These are phyloP conservation scores for Penstemon barbatus DNA, from an alignment of 257 asterid species.

Conservation along the genomic window DNA sequence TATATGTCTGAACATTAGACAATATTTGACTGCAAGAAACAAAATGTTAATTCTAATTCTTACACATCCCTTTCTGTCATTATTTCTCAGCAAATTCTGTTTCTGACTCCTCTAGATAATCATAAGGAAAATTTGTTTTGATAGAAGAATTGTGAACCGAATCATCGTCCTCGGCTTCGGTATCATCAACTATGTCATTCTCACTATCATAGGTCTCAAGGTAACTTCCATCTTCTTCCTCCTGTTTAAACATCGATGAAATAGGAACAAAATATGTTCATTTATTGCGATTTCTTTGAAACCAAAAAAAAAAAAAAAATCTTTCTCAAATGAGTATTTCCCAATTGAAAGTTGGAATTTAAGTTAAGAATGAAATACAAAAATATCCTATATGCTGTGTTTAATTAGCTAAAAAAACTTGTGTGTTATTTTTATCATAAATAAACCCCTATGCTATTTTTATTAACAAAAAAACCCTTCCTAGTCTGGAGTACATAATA, in stretches of 20 bases:
- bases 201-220: conserved; percentile 39
- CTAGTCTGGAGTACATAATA: too few species aligned
- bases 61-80: background rate
- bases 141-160: conserved; percentile 19
- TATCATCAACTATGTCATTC: conserved; percentile 32
- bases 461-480: too few species aligned
- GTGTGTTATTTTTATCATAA: too few species aligned
- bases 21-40: too few species aligned
- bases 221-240: conserved; percentile 51
- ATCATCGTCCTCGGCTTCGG: background rate
- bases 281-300: background rate
- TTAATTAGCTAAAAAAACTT: too few species aligned
- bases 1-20: too few species aligned
- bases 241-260: conserved; percentile 34
- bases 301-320: background rate
- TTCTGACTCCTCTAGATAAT: conserved; percentile 41
- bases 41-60: background rate
- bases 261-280: background rate
- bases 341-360: background rate
- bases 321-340: background rate
- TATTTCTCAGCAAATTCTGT: conserved; percentile 36
- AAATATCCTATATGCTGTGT: too few species aligned
- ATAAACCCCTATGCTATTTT: too few species aligned
- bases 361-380: too few species aligned
- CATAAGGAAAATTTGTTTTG: conserved; percentile 45